phyloP scores from a whole-genome alignment of 2,329 filamentous ascomycete species.

The Cercospora canescens region DNA sequence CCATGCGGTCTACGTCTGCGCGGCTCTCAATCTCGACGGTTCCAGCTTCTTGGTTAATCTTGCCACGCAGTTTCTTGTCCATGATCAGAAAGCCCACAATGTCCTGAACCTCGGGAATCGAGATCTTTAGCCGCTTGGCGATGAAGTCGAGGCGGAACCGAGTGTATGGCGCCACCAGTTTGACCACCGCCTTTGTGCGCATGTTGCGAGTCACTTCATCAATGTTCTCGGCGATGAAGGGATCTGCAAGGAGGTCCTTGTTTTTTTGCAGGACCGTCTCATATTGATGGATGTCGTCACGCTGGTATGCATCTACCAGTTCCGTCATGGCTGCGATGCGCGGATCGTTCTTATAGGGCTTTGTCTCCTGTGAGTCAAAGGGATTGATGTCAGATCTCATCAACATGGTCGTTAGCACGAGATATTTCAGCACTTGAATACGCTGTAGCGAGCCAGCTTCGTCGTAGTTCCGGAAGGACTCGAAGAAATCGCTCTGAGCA shows the following conservation, averaged over 20 bases:
- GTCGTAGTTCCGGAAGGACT: constrained; percentile 98
- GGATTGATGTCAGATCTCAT: constrained; percentile 99
- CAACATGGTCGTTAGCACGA: constrained; percentile 94
- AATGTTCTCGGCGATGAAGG: constrained; percentile 98
- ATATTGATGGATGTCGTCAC: constrained; percentile 90
- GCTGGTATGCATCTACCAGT: constrained; percentile 92
- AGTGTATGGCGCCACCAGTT: constrained; percentile 91
- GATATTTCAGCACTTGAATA: constrained; percentile 96
- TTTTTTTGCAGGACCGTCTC: constrained; percentile 85
- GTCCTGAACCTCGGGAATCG: constrained; percentile 83
- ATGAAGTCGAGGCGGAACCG: constrained; percentile 88
- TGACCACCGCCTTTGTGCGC: constrained; percentile 92
- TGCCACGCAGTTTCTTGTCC: constrained; percentile 80
- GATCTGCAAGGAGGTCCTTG: constrained; percentile 83
- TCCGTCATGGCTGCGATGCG: constrained; percentile 97
- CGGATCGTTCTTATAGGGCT: constrained; percentile 94
- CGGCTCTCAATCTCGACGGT: constrained; percentile 77
- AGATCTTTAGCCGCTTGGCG: constrained; percentile 82
- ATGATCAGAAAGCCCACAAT: constrained; percentile 94
- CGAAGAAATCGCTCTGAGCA: constrained; percentile 96
- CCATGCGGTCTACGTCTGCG: constrained; percentile 71
- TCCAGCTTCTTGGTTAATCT: constrained; percentile 85
- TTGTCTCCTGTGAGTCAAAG: constrained; percentile 97
- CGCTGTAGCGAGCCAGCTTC: constrained; percentile 94
- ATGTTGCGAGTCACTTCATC: constrained; percentile 98